These are phyloP conservation scores for Trametes cinnabarina DNA, from an alignment of 768 basidiomycete genomes.

Conservation along the genomic window DNA sequence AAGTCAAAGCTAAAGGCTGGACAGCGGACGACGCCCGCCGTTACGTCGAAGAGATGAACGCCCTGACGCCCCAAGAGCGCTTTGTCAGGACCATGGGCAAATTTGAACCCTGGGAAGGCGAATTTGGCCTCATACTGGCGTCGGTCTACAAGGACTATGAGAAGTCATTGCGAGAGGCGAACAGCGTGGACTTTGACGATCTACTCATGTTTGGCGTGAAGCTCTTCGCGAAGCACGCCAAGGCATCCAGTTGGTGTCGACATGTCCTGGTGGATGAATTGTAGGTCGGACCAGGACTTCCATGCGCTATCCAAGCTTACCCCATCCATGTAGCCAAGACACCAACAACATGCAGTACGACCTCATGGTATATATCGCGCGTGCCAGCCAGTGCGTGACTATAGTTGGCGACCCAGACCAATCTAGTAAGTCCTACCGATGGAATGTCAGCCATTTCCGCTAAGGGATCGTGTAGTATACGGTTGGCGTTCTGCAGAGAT, in stretches of 20 bases:
- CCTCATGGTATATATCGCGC: constrained; percentile 68
- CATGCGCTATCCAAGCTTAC: not conserved
- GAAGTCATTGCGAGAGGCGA: constrained; percentile 51
- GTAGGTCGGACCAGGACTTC: constrained; percentile 40
- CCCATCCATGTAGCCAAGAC: constrained; percentile 52
- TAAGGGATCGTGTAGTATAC: constrained; percentile 50
- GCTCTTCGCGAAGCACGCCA: constrained; percentile 52
- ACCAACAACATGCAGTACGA: constrained; percentile 82
- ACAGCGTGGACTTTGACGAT: constrained; percentile 88
- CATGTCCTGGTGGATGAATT: constrained; percentile 84
- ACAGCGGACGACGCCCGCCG: constrained; percentile 45
- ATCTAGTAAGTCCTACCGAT: constrained; percentile 51
- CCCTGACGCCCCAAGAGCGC: not conserved
- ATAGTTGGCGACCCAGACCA: constrained; percentile 93
- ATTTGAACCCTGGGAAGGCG: not conserved
- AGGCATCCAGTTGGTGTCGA: constrained; percentile 54
- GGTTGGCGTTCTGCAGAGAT: constrained; percentile 86
- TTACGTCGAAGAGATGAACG: constrained; percentile 3
- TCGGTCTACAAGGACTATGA: constrained; percentile 69
- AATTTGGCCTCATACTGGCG: constrained; percentile 36
- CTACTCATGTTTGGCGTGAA: constrained; percentile 69
- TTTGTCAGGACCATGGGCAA: not conserved
- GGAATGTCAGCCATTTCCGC: not conserved
- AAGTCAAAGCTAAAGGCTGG: constrained; percentile 62
- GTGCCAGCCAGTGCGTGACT: constrained; percentile 53